These are phyloP conservation scores for Tetradesmus obliquus DNA, from an alignment of 139 green algal species.

Conservation along the genomic window DNA sequence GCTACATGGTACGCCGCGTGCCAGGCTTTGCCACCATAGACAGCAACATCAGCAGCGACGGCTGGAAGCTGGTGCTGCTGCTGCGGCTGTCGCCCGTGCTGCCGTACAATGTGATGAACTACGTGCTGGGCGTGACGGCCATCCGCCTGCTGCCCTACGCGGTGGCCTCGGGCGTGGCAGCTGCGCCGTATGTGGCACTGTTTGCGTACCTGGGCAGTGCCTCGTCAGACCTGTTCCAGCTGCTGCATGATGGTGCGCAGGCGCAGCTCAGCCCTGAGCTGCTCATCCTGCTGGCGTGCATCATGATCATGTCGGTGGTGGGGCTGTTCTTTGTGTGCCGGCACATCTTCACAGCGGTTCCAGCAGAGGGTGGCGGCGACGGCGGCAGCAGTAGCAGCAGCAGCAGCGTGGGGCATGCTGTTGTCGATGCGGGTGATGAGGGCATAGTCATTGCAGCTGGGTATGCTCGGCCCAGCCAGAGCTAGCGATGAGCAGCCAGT, in stretches of 20 bases:
- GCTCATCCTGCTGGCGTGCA: slow-evolving; percentile 21
- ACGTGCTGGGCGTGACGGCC: slow-evolving; percentile 55
- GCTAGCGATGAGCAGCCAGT: neutral
- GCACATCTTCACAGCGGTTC: slow-evolving; percentile 4
- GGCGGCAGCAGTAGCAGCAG: neutral
- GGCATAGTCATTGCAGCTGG: neutral
- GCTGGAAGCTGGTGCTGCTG: slow-evolving; percentile 64
- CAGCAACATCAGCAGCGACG: slow-evolving; percentile 29
- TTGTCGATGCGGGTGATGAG: neutral
- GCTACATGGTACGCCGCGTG: slow-evolving; percentile 22
- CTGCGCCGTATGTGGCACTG: slow-evolving; percentile 12
- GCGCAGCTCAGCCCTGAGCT: slow-evolving; percentile 9
- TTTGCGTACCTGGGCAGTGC: slow-evolving; percentile 37
- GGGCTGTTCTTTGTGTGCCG: slow-evolving; percentile 17
- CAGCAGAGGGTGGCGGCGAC: neutral
- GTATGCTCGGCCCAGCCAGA: neutral
- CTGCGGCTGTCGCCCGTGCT: slow-evolving; percentile 61
- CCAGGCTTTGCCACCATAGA: slow-evolving; percentile 48
- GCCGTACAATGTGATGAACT: slow-evolving; percentile 61
- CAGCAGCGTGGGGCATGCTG: neutral
- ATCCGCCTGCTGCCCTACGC: slow-evolving; percentile 43
- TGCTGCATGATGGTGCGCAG: neutral
- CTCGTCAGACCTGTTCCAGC: slow-evolving; percentile 4
- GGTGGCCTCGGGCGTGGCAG: slow-evolving; percentile 12
- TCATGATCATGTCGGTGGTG: slow-evolving; percentile 21